Evolutionary conservation across 2,329 filamentous ascomycete genomes (phyloP).

Genomic region (Coccinonectria pachysandricola): DNA sequence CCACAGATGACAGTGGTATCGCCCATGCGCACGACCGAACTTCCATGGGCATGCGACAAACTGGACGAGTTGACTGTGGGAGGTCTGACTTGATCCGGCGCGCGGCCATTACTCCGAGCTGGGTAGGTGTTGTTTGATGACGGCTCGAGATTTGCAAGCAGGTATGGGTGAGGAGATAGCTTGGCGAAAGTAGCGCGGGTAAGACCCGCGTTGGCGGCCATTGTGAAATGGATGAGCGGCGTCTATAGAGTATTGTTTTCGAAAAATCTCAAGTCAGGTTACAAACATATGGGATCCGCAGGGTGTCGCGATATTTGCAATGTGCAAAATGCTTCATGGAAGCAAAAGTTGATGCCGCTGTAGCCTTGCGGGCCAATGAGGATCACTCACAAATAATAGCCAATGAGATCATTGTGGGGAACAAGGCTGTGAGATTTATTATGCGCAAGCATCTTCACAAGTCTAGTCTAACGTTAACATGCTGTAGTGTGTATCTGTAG

Average conservation of each 20-base stretch:
- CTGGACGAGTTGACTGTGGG: constrained; percentile 75
- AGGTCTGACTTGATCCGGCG: constrained; percentile 55
- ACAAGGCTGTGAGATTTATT: too few relatives aligned
- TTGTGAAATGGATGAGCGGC: constrained; percentile 3
- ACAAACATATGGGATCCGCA: too few relatives aligned
- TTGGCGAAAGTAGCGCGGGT: constrained; percentile 70
- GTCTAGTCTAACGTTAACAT: too few relatives aligned
- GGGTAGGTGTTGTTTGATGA: constrained; percentile 36
- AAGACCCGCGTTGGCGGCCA: constrained; percentile 30
- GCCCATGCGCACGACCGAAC: constrained; percentile 76
- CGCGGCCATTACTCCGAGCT: constrained; percentile 72
- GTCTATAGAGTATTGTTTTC: background rate
- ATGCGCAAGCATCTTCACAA: too few relatives aligned
- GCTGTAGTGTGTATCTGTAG: too few relatives aligned
- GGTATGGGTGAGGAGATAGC: constrained; percentile 78
- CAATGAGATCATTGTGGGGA: constrained; percentile 5
- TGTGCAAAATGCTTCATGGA: too few relatives aligned
- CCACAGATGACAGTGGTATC: constrained; percentile 94
- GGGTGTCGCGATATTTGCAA: too few relatives aligned
- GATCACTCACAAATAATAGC: too few relatives aligned
- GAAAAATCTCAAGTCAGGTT: background rate
- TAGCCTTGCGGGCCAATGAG: too few relatives aligned
- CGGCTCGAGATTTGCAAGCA: constrained; percentile 76
- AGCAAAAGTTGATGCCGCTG: constrained; percentile 21
- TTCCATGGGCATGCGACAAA: constrained; percentile 81